Percentiles rank a stretch among this genome's conserved stretches.
These are phyloP conservation scores for Xerocomellus chrysenteron DNA, from an alignment of 768 basidiomycete genomes.

Conservation along the genomic window DNA sequence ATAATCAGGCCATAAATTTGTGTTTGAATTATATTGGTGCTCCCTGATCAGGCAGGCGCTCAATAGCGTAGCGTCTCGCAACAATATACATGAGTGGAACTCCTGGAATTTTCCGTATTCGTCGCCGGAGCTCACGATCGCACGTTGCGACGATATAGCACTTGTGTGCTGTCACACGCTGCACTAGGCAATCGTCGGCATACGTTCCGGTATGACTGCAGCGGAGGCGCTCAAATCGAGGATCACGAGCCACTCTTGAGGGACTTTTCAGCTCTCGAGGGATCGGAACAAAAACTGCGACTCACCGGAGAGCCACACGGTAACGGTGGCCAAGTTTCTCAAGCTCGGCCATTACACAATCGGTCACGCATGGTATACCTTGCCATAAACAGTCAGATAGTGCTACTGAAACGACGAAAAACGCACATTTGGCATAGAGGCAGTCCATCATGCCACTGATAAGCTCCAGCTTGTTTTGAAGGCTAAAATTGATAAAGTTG, in stretches of 20 bases:
- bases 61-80: conserved; percentile 88
- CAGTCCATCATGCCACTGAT: conserved; percentile 99
- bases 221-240: conserved; percentile 89
- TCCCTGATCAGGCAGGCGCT: conserved; percentile 91
- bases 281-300: not conserved
- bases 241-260: conserved; percentile 91
- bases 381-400: conserved; percentile 7
- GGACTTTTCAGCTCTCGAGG: conserved; percentile 4
- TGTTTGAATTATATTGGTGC: conserved; percentile 52
- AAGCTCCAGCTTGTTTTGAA: conserved; percentile 97
- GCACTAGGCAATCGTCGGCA: conserved; percentile 97
- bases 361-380: conserved; percentile 99
- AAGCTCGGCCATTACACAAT: conserved; percentile 97
- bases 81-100: conserved; percentile 98
- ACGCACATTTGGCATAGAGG: conserved; percentile 92
- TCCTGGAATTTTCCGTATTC: conserved; percentile 90
- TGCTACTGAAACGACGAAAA: not conserved
- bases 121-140: conserved; percentile 88
- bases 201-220: conserved; percentile 97
- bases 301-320: conserved; percentile 89
- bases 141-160: conserved; percentile 98
- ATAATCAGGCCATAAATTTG: not conserved
- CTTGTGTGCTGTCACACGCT: conserved; percentile 91
- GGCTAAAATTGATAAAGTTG: conserved; percentile 98
- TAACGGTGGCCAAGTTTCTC: conserved; percentile 97